Conservation (phyloP, 345 rosid genomes). For the Hibiscus trionum region DNA sequence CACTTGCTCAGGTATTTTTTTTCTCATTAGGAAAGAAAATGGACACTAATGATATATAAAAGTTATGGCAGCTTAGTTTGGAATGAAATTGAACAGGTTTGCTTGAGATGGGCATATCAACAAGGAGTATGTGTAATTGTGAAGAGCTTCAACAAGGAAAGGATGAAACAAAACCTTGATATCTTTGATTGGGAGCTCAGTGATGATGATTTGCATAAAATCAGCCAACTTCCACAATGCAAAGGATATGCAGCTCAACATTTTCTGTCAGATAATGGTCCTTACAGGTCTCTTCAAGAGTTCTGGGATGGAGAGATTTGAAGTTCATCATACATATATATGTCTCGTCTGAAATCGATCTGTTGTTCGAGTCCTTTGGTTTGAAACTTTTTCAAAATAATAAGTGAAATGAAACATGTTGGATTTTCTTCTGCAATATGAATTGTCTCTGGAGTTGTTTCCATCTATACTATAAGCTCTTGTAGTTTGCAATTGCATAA, state of each 20-base stretch:
- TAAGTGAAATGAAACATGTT: background rate
- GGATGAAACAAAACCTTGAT: slow-evolving; percentile 9
- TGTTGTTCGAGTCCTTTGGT: background rate
- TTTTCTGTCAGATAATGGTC: slow-evolving; percentile 6
- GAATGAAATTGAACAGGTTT: background rate
- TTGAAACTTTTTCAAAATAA: background rate
- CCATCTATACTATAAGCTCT: too few species aligned
- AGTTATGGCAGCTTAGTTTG: background rate
- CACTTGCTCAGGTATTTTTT: slow-evolving; percentile 50
- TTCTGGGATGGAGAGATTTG: slow-evolving; percentile 15
- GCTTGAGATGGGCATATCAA: slow-evolving; percentile 13
- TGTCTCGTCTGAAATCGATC: background rate
- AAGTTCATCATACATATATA: background rate
- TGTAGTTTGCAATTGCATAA: too few species aligned
- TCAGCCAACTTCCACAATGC: slow-evolving; percentile 3
- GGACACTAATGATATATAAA: too few species aligned
- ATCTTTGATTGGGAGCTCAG: background rate
- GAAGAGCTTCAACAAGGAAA: slow-evolving; percentile 6
- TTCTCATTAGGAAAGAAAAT: too few species aligned
- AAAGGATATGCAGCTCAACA: background rate
- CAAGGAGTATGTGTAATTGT: slow-evolving; percentile 2
- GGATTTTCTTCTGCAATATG: background rate
- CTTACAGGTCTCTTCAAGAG: slow-evolving; percentile 7
- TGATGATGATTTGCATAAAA: background rate
- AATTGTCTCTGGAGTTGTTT: background rate